Percentiles rank a stretch among this genome's conserved stretches.
Conservation (phyloP, 2,329 filamentous ascomycete species). For the Fusarium transvaalense region DNA sequence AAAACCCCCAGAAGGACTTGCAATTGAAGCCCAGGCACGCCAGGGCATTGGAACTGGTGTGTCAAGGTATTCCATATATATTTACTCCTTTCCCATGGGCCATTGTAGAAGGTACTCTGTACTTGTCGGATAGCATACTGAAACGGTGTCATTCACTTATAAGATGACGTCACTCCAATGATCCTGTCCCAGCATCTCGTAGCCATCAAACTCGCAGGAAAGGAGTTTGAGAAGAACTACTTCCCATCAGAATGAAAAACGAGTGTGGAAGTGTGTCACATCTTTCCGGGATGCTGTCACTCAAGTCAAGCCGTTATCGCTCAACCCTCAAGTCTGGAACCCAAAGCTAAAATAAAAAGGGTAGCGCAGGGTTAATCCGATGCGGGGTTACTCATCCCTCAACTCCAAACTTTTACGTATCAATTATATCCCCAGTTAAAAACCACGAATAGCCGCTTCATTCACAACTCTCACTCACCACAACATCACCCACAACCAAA, state of each 20-base stretch:
- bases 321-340: not conserved
- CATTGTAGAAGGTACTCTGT: too few relatives aligned
- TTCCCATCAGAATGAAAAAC: not conserved
- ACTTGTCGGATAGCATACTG: too few relatives aligned
- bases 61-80: too few relatives aligned
- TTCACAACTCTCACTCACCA: not conserved
- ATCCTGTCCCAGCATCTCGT: not conserved
- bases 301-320: conserved; percentile 24
- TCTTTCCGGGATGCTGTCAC: not conserved
- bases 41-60: too few relatives aligned
- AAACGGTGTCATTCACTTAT: too few relatives aligned
- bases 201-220: not conserved
- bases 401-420: conserved; percentile 35
- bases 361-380: conserved; percentile 39
- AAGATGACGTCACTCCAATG: not conserved
- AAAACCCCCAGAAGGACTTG: too few relatives aligned
- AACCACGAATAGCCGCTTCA: not conserved
- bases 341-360: conserved; percentile 26
- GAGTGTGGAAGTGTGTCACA: not conserved
- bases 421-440: conserved; percentile 29
- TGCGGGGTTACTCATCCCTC: conserved; percentile 33
- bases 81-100: too few relatives aligned
- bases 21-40: too few relatives aligned
- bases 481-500: not conserved
- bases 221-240: too few relatives aligned